Conservation (phyloP, 192 early-diverging fungal genomes). For the Podila horticola region DNA sequence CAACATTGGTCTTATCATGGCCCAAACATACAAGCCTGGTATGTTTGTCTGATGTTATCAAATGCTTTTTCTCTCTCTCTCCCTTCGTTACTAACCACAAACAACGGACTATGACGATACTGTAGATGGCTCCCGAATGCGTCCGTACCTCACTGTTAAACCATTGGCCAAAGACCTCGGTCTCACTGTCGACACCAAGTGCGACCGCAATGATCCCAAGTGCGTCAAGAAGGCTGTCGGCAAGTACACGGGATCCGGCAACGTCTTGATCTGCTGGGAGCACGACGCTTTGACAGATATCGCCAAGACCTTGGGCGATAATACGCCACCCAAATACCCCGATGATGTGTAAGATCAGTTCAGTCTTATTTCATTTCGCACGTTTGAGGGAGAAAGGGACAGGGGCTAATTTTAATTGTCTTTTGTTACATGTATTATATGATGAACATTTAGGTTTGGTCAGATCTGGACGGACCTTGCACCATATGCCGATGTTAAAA, state of each 20-base stretch:
- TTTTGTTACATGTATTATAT: no score
- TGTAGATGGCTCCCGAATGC: not conserved
- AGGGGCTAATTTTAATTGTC: no score
- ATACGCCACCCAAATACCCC: not conserved
- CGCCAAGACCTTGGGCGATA: not conserved
- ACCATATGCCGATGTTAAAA: no score
- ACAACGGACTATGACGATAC: not conserved
- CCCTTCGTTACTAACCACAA: not conserved
- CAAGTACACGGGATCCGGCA: constrained; percentile 1
- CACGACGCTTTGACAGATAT: constrained; percentile 3
- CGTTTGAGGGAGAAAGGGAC: no score
- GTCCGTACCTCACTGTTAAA: not conserved
- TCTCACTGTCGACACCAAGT: not conserved
- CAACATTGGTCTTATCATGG: constrained; percentile 1
- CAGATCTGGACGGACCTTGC: no score
- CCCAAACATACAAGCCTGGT: not conserved
- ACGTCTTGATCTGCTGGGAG: constrained; percentile 7
- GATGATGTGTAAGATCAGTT: not conserved
- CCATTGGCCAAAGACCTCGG: constrained; percentile 1
- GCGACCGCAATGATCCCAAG: constrained; percentile 3
- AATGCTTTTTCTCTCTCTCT: not conserved
- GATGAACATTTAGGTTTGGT: no score
- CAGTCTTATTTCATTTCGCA: not conserved
- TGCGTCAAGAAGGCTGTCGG: not conserved
- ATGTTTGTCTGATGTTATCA: not conserved